Percentiles rank a stretch among this genome's conserved stretches.
These are phyloP conservation scores for Zea luxurians DNA, from an alignment of 176 grass and related monocot species.

Conservation along the genomic window DNA sequence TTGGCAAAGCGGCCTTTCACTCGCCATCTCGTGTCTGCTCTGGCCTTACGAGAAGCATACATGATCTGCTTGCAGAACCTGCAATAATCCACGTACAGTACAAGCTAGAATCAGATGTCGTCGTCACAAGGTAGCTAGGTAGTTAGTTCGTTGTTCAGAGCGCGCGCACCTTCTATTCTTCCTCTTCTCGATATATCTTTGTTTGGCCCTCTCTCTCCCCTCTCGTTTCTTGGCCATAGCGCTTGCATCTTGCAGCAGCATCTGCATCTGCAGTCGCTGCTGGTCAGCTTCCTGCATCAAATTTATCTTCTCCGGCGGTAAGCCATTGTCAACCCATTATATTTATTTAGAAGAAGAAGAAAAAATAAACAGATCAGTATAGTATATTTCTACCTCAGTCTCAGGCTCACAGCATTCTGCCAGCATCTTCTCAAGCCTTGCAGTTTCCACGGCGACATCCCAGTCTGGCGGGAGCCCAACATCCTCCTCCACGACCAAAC, in stretches of 20 bases:
- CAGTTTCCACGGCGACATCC: neutral
- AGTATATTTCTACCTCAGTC: no score
- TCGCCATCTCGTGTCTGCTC: conserved; percentile 38
- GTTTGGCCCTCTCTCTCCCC: conserved; percentile 51
- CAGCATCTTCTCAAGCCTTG: neutral
- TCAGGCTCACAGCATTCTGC: neutral
- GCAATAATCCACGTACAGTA: neutral
- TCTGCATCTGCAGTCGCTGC: neutral
- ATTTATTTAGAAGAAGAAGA: no score
- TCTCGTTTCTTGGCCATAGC: conserved; percentile 27
- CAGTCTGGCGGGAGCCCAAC: neutral
- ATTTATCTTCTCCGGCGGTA: neutral
- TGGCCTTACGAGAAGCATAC: conserved; percentile 52
- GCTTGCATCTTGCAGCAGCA: neutral
- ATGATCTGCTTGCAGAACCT: conserved; percentile 48
- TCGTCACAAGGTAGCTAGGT: no score
- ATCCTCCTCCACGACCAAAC: neutral
- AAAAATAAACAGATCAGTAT: no score
- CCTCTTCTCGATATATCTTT: conserved; percentile 55
- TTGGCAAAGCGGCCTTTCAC: conserved; percentile 52
- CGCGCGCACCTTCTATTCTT: conserved; percentile 36
- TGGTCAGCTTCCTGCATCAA: neutral
- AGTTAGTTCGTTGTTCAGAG: no score
- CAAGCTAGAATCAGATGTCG: no score
- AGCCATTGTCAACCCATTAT: no score